Conservation (phyloP, 768 basidiomycete species). For the Gloeopeniophorella convolvens region DNA sequence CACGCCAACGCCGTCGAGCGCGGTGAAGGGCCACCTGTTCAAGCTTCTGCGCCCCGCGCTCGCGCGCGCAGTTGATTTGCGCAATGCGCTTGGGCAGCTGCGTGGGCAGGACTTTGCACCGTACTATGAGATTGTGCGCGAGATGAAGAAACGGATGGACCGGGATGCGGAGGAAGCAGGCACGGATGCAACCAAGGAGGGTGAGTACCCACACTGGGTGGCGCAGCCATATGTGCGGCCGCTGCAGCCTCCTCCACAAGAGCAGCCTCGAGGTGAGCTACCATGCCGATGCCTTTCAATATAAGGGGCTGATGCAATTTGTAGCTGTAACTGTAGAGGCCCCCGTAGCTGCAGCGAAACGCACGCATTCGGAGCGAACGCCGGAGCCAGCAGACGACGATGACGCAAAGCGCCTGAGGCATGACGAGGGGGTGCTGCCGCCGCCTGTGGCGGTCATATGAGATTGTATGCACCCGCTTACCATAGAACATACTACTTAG, state of each 20-base stretch:
- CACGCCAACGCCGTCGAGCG: conserved; percentile 65
- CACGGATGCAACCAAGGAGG: conserved; percentile 33
- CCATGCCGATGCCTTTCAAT: no score
- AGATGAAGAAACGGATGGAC: conserved; percentile 55
- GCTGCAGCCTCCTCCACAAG: background rate
- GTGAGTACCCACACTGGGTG: conserved; percentile 58
- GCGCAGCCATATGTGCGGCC: conserved; percentile 66
- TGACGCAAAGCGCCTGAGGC: conserved; percentile 3
- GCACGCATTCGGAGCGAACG: background rate
- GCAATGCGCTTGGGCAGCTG: conserved; percentile 61
- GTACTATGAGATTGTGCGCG: conserved; percentile 49
- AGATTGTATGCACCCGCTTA: background rate
- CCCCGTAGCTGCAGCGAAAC: background rate
- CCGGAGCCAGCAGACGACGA: background rate
- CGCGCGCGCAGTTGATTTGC: conserved; percentile 55
- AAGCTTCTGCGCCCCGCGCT: conserved; percentile 83
- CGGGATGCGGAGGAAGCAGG: conserved; percentile 39
- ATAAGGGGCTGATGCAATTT: background rate
- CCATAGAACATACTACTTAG: no score
- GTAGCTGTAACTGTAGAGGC: background rate
- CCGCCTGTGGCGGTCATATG: background rate
- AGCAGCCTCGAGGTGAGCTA: conserved; percentile 1
- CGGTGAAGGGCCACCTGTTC: conserved; percentile 90
- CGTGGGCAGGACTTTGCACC: conserved; percentile 13
- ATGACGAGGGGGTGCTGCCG: background rate